phyloP scores from a whole-genome alignment of 2,329 filamentous ascomycete genomes.

The Arthrinium phaeospermum region DNA sequence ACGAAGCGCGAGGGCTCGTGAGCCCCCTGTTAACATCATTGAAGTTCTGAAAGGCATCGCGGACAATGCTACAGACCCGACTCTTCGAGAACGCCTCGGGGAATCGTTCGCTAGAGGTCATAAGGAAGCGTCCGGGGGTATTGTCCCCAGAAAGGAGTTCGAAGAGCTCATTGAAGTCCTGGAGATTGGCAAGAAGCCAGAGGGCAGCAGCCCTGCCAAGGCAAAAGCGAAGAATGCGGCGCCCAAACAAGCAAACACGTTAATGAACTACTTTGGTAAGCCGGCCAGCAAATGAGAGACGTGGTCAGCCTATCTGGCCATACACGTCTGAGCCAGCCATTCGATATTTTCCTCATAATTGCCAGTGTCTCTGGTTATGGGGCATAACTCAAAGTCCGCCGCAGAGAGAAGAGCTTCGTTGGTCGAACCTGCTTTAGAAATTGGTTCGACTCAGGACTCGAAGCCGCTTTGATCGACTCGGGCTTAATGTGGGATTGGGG shows the following conservation, averaged over 20 bases:
- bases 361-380: background rate
- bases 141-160: slow-evolving; percentile 65
- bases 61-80: slow-evolving; percentile 44
- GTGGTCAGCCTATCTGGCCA: background rate
- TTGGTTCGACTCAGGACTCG: slow-evolving; percentile 29
- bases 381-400: slow-evolving; percentile 14
- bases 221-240: slow-evolving; percentile 39
- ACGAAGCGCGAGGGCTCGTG: slow-evolving; percentile 56
- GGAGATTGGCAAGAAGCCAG: slow-evolving; percentile 61
- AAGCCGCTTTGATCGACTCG: slow-evolving; percentile 48
- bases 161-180: slow-evolving; percentile 67
- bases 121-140: slow-evolving; percentile 70
- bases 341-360: background rate
- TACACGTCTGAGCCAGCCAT: background rate
- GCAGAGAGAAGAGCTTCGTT: slow-evolving; percentile 16
- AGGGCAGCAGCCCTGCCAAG: slow-evolving; percentile 36
- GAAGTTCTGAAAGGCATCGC: slow-evolving; percentile 60
- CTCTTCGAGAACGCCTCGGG: slow-evolving; percentile 56
- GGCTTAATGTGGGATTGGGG: slow-evolving; percentile 55
- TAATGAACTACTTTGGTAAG: slow-evolving; percentile 61
- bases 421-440: slow-evolving; percentile 1
- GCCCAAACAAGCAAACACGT: slow-evolving; percentile 45
- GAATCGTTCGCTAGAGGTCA: slow-evolving; percentile 71
- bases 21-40: slow-evolving; percentile 68
- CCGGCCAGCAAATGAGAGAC: background rate